These are phyloP conservation scores for Blastocystis sp. DNA, from an alignment of 352 stramenopile species.

Conservation along the genomic window DNA sequence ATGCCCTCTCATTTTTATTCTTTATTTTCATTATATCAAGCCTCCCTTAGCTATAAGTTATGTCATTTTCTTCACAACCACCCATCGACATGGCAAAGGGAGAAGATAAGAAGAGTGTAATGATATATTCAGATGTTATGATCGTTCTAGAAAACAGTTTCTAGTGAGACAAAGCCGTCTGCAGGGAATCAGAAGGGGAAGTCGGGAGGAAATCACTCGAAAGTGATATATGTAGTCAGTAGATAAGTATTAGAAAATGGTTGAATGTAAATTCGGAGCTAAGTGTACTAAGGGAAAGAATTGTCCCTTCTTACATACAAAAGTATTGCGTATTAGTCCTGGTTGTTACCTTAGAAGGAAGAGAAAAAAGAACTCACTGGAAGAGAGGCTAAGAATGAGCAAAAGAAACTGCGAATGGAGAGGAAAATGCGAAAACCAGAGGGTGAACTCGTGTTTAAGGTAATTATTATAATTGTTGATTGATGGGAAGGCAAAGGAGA, in stretches of 20 bases:
- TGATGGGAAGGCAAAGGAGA: constrained; percentile 61
- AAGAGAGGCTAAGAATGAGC: constrained; percentile 55
- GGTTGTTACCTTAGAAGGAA: neutral
- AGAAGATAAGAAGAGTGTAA: constrained; percentile 20
- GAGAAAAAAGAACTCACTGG: constrained; percentile 59
- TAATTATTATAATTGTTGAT: neutral
- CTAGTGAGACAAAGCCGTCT: neutral
- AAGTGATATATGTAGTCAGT: neutral
- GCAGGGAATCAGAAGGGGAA: neutral
- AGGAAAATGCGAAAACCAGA: constrained; percentile 59
- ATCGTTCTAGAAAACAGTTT: neutral
- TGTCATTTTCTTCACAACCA: constrained; percentile 11
- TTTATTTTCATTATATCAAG: neutral
- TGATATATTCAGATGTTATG: neutral
- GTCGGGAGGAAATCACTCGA: neutral
- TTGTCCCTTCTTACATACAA: constrained; percentile 46
- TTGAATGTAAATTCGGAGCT: constrained; percentile 63
- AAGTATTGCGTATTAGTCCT: neutral
- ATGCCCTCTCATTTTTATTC: neutral
- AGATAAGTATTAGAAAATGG: constrained; percentile 51
- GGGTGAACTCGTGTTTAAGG: constrained; percentile 60
- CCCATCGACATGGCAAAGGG: constrained; percentile 52
- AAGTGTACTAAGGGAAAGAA: constrained; percentile 59
- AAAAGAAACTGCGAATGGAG: constrained; percentile 54
- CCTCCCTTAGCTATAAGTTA: neutral